Evolutionary conservation across 352 stramenopile species (phyloP), one percentile per base, ranked within the genome.

Genomic region (Globisporangium nodosum): DNA sequence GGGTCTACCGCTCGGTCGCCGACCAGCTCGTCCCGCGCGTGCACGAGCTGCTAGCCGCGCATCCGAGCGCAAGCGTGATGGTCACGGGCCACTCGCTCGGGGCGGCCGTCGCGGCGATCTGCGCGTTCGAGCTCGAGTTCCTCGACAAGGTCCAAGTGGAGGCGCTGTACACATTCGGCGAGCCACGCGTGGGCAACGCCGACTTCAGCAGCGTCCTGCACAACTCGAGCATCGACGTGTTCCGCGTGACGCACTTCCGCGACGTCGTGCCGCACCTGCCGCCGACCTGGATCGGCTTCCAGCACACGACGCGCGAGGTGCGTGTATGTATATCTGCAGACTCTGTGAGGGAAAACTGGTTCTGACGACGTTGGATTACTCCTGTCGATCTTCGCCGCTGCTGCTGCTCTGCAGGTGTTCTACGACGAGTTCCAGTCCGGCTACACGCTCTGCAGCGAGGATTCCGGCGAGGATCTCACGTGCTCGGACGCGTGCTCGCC

Each of bases 231-330:
- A 78, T 80, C 49, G 59, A 90, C n/a, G 58, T 90, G 9, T 88
- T 79, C 45, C 78, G 85, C 8, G 47, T 94, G 18, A 94, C 82
- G 15, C 85, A 94, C 55, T 92, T 83, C 48, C 76, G 79, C 1
- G 85, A 94, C 52, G 54, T 84, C 18, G 85, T 94, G 45, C 82
- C 82, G 15, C 85, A 94, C 39, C 62, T 94, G 13, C 85, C 85
- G 13, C 81, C 85, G 11, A 78, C 77, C 13, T 90, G 81, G 75
- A 81, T 88, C 4, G 82, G 81, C 42, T 94, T 88, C 46, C 60
- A 86, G 39, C 85, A 94, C 51, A 77, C 70, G n/a, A 66, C 76
- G 3, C 73, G 86, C 64, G 81, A 94, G 78, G 81, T 91, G 48
- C 13, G n/a, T 53, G 33, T 48, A 24, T 54, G 18, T 15, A 50